These are phyloP conservation scores for Oryza rufipogon DNA, from an alignment of 176 grass and related monocot genomes.

Conservation along the genomic window DNA sequence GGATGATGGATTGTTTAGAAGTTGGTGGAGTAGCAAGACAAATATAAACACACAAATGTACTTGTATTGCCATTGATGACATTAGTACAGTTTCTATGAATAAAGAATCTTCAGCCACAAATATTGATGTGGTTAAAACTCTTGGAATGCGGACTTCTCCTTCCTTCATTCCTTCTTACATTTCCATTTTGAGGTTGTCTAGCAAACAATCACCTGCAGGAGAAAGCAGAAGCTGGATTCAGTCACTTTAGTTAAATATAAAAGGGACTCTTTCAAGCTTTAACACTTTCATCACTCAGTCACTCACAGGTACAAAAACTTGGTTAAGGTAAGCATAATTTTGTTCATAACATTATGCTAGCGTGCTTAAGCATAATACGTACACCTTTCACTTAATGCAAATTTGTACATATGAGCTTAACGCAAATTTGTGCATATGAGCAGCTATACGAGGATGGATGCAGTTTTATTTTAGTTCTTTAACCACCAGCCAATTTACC, in stretches of 20 bases:
- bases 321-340: neutral
- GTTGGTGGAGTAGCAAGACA: constrained; percentile 31
- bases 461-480: constrained; percentile 2
- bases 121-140: constrained; percentile 35
- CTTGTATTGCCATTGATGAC: constrained; percentile 45
- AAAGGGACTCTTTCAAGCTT: neutral
- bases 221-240: constrained; percentile 28
- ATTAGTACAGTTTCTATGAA: constrained; percentile 54
- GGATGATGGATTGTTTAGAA: neutral
- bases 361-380: neutral
- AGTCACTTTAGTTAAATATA: constrained; percentile 15
- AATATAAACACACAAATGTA: constrained; percentile 35
- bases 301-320: neutral
- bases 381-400: neutral
- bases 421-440: neutral
- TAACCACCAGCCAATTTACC: neutral
- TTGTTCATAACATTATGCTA: neutral
- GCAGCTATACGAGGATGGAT: neutral
- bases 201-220: constrained; percentile 55
- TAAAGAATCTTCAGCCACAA: constrained; percentile 52
- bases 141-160: neutral
- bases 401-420: neutral
- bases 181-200: constrained; percentile 74
- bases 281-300: neutral
- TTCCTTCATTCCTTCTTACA: constrained; percentile 43